Percentiles rank a stretch among this genome's conserved stretches.
Evolutionary conservation across 768 basidiomycete species (phyloP).

Genomic region (Boletellus ananas): DNA sequence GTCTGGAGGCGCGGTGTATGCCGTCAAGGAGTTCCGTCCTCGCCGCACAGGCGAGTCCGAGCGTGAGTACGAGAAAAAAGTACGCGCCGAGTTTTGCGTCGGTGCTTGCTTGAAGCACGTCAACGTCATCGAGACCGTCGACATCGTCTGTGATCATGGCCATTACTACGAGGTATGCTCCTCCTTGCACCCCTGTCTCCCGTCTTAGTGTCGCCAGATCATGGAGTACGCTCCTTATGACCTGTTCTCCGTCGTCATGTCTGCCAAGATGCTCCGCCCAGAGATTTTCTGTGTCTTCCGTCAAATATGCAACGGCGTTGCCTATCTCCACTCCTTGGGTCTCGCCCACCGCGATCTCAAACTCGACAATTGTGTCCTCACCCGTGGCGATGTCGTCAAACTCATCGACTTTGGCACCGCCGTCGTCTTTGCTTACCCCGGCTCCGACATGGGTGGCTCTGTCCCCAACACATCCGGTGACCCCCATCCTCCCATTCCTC

Average conservation of each 20-base stretch:
- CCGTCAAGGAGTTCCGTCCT: conserved; percentile 96
- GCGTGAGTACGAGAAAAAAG: conserved; percentile 99
- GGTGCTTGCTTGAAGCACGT: conserved; percentile 90
- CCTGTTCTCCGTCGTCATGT: conserved; percentile 99
- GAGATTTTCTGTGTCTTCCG: conserved; percentile 99
- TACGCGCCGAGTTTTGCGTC: conserved; percentile 98
- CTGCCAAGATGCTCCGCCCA: conserved; percentile 95
- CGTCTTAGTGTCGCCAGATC: conserved; percentile 50
- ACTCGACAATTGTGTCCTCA: conserved; percentile 99
- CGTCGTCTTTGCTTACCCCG: conserved; percentile 99
- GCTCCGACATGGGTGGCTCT: conserved; percentile 58
- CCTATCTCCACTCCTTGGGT: conserved; percentile 96
- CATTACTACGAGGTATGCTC: conserved; percentile 91
- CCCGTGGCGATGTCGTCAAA: conserved; percentile 90
- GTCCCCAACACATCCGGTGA: conserved; percentile 9
- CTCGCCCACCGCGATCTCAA: conserved; percentile 98
- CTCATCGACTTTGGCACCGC: conserved; percentile 99
- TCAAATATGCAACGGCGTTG: conserved; percentile 96
- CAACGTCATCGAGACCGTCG: conserved; percentile 97
- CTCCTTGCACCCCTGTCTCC: not conserved
- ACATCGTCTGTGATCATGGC: conserved; percentile 96
- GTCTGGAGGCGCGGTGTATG: conserved; percentile 81
- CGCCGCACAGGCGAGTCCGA: conserved; percentile 85
- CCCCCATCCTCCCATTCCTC: not conserved
- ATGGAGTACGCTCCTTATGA: conserved; percentile 99